A percentile compares a stretch with the other conserved stretches of the same genome.
Conservation (phyloP, 148 eudicot species). For the Vaccinium darrowii region DNA sequence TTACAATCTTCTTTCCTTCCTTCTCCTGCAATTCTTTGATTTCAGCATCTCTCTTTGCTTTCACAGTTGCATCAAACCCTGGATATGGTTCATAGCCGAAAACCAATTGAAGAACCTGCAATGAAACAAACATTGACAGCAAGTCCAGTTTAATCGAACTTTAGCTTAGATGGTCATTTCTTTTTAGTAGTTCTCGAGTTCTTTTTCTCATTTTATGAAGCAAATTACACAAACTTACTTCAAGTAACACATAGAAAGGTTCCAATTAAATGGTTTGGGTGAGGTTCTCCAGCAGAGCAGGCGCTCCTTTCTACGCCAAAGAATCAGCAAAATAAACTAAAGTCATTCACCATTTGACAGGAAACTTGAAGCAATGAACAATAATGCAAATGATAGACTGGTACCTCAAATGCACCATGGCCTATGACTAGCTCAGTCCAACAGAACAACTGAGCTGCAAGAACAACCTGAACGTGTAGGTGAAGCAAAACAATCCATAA, state of each 20-base stretch:
- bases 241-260: slow-evolving; percentile 84
- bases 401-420: slow-evolving; percentile 77
- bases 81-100: slow-evolving; percentile 87
- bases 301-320: slow-evolving; percentile 69
- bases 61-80: slow-evolving; percentile 60
- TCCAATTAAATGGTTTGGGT: slow-evolving; percentile 81
- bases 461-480: not conserved
- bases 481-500: not conserved
- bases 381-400: not conserved
- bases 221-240: slow-evolving; percentile 43
- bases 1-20: slow-evolving; percentile 44
- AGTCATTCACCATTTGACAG: not conserved
- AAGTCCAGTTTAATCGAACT: not conserved
- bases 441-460: slow-evolving; percentile 53
- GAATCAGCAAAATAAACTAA: not conserved
- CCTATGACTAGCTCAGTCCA: slow-evolving; percentile 65
- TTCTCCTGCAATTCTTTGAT: slow-evolving; percentile 67
- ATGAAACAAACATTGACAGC: not conserved
- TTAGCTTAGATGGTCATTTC: not conserved
- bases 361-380: not conserved
- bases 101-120: slow-evolving; percentile 57
- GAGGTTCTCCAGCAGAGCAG: slow-evolving; percentile 79
- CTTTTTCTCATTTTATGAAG: not conserved
- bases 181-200: not conserved
- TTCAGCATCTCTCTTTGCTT: slow-evolving; percentile 54